These are phyloP conservation scores for Scheffersomyces stambukii DNA, from an alignment of 1,139 yeast genomes.

Conservation along the genomic window DNA sequence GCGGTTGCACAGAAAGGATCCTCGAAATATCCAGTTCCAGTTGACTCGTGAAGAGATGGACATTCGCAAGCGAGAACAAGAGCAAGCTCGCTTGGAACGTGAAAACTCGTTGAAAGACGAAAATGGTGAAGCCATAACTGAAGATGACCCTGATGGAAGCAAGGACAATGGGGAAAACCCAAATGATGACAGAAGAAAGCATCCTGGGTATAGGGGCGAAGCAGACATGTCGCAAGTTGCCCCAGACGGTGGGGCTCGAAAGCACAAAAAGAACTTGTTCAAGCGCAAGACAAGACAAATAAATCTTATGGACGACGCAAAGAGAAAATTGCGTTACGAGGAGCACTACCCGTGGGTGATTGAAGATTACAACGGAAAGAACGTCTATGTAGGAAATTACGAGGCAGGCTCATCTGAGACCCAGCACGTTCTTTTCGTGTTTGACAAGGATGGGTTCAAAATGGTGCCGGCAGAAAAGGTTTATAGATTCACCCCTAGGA, in stretches of 20 bases:
- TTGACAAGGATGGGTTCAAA: constrained; percentile 85
- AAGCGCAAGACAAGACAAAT: constrained; percentile 85
- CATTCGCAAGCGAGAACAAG: constrained; percentile 51
- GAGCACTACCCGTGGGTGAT: constrained; percentile 97
- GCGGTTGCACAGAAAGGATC: constrained; percentile 87
- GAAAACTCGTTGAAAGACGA: constrained; percentile 2
- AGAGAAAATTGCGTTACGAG: constrained; percentile 81
- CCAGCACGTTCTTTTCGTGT: constrained; percentile 73
- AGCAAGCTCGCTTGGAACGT: constrained; percentile 20
- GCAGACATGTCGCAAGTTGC: constrained; percentile 72
- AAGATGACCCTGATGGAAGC: constrained; percentile 15
- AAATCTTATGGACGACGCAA: constrained; percentile 72
- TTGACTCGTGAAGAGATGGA: constrained; percentile 61
- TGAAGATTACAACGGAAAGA: constrained; percentile 91
- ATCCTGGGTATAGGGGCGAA: constrained; percentile 19
- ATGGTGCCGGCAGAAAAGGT: constrained; percentile 95
- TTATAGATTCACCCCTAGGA: constrained; percentile 88
- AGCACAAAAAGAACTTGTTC: constrained; percentile 55
- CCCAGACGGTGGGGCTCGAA: constrained; percentile 90
- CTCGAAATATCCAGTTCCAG: constrained; percentile 83
- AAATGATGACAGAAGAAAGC: constrained; percentile 13
- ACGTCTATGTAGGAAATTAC: constrained; percentile 93
- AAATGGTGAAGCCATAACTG: constrained; percentile 15
- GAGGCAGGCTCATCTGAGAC: constrained; percentile 92
- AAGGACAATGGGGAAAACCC: constrained; percentile 16